These are phyloP conservation scores for Pholiota molesta DNA, from an alignment of 768 basidiomycete species.

Conservation along the genomic window DNA sequence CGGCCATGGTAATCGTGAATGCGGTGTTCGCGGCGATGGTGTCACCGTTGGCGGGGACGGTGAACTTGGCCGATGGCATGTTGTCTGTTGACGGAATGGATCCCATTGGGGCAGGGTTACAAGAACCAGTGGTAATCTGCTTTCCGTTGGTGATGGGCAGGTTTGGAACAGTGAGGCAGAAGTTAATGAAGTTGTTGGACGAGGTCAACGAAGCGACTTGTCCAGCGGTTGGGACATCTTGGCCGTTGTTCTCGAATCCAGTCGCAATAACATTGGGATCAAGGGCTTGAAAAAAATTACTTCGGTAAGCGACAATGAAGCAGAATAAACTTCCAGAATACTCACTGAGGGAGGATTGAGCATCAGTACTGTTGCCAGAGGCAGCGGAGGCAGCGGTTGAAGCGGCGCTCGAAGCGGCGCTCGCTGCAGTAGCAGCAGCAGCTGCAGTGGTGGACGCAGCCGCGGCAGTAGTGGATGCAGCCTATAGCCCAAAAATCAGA, in stretches of 20 bases:
- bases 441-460: constrained; percentile 16
- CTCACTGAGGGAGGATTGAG: constrained; percentile 47
- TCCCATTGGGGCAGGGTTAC: constrained; percentile 66
- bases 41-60: constrained; percentile 46
- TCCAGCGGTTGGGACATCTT: constrained; percentile 39
- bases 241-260: constrained; percentile 60
- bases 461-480: neutral
- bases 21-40: constrained; percentile 46
- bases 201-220: constrained; percentile 59
- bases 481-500: neutral
- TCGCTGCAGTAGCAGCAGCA: constrained; percentile 13
- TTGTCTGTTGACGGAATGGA: constrained; percentile 50
- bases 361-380: constrained; percentile 33
- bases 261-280: constrained; percentile 52
- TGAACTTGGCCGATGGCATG: constrained; percentile 55
- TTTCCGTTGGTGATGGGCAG: constrained; percentile 59
- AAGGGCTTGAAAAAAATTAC: constrained; percentile 27
- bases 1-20: constrained; percentile 56
- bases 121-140: constrained; percentile 55
- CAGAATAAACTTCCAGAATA: neutral
- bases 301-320: neutral
- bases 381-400: constrained; percentile 22
- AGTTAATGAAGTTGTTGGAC: constrained; percentile 68
- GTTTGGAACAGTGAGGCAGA: constrained; percentile 50
- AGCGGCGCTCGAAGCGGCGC: constrained; percentile 21